These are phyloP conservation scores for Leccinum subgranulosum DNA, from an alignment of 768 basidiomycete genomes.

Conservation along the genomic window DNA sequence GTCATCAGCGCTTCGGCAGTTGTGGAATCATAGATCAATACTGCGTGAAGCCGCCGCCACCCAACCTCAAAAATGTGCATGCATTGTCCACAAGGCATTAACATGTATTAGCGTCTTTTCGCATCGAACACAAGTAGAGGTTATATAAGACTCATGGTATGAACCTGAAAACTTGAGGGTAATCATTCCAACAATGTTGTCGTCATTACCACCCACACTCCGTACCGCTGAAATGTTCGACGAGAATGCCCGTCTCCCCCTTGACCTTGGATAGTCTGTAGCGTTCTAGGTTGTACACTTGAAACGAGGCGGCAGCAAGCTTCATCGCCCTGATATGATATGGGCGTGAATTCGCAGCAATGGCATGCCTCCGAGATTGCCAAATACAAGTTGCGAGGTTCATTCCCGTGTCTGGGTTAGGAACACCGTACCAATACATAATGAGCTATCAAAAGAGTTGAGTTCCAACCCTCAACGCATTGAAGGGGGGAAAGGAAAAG, in stretches of 20 bases:
- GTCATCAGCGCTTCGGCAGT: no score
- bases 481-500: background rate
- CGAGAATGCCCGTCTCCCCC: slow-evolving; percentile 54
- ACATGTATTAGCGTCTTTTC: no score
- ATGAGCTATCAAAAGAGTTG: slow-evolving; percentile 50
- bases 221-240: slow-evolving; percentile 59
- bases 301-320: slow-evolving; percentile 74
- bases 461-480: slow-evolving; percentile 2
- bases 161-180: no score
- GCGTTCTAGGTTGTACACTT: slow-evolving; percentile 75
- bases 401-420: slow-evolving; percentile 67
- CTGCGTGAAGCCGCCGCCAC: no score
- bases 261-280: slow-evolving; percentile 64
- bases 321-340: slow-evolving; percentile 82
- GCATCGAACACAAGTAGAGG: no score
- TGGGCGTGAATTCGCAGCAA: slow-evolving; percentile 75
- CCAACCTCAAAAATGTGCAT: no score
- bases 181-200: no score
- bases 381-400: slow-evolving; percentile 97
- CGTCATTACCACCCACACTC: slow-evolving; percentile 67
- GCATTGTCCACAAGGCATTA: no score
- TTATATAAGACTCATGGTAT: no score
- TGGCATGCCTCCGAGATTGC: slow-evolving; percentile 83
- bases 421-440: slow-evolving; percentile 93
- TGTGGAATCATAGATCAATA: no score